A percentile compares a stretch with the other conserved stretches of the same genome.
Evolutionary conservation across 306 rosid species (phyloP).

Genomic region (Hippophae rhamnoides): DNA sequence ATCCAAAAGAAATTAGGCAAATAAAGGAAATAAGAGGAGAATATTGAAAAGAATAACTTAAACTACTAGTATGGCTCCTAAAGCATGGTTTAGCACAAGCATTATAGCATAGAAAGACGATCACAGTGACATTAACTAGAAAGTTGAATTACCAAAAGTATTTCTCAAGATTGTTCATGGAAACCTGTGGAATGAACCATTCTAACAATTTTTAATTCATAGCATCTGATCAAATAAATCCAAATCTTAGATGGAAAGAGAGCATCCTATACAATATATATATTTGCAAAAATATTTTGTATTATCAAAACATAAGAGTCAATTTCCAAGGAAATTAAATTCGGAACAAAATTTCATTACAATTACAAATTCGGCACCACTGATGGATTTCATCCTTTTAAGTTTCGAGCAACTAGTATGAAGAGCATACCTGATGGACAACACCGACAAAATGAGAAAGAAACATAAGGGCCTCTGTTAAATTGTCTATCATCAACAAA

Average conservation of each 20-base stretch:
- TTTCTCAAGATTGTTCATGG: no score
- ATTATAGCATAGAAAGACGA: no score
- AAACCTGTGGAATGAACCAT: no score
- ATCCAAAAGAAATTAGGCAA: not conserved
- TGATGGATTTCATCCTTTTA: slow-evolving; percentile 1
- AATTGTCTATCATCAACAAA: slow-evolving; percentile 54
- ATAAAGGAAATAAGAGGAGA: not conserved
- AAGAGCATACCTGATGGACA: slow-evolving; percentile 81
- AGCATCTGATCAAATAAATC: no score
- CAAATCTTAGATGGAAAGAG: no score
- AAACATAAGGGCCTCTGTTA: slow-evolving; percentile 92
- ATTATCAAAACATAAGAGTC: no score
- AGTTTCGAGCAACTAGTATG: slow-evolving; percentile 15
- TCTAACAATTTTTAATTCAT: no score
- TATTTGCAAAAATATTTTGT: no score
- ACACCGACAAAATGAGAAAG: slow-evolving; percentile 88
- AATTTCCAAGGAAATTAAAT: not conserved
- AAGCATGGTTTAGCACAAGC: not conserved
- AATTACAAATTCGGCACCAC: not conserved
- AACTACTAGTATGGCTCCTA: no score
- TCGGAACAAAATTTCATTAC: not conserved
- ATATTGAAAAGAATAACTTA: not conserved
- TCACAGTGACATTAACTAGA: no score
- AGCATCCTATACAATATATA: no score
- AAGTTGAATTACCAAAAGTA: no score